These are phyloP conservation scores for Diaporthe caulivora DNA, from an alignment of 2,329 filamentous ascomycete genomes.

Conservation along the genomic window DNA sequence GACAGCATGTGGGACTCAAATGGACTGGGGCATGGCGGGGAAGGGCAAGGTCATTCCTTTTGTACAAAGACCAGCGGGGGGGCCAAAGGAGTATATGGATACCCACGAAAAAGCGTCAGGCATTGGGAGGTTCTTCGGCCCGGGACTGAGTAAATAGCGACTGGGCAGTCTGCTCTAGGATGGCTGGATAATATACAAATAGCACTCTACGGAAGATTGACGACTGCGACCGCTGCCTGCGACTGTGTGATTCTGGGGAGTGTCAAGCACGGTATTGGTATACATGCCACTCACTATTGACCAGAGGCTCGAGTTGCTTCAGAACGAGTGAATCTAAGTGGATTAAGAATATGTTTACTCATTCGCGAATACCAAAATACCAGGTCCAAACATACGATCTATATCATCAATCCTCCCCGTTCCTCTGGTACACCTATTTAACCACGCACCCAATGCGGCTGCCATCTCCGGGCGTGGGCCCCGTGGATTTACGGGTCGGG, in stretches of 20 bases:
- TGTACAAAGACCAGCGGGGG: background rate
- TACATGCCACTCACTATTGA: background rate
- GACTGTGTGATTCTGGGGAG: background rate
- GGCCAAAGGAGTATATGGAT: conserved; percentile 7
- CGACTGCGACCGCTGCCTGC: background rate
- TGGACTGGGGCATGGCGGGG: background rate
- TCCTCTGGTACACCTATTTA: background rate
- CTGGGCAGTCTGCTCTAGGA: background rate
- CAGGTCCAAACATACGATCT: background rate
- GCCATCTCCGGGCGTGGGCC: background rate
- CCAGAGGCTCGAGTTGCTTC: too few species aligned
- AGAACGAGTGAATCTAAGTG: too few species aligned
- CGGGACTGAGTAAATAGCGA: background rate
- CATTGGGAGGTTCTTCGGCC: background rate
- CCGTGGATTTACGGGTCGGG: background rate
- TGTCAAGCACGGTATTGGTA: background rate
- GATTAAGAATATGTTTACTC: background rate
- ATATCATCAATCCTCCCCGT: background rate
- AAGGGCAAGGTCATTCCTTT: background rate
- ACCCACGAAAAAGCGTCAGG: conserved; percentile 13
- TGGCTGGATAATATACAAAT: conserved; percentile 18
- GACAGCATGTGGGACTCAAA: background rate
- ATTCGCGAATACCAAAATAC: background rate
- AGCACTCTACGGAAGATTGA: background rate
- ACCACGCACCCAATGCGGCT: background rate